Percentiles rank a stretch among this genome's conserved stretches.
These are phyloP conservation scores for Mycena belliarum DNA, from an alignment of 768 basidiomycete genomes.

Conservation along the genomic window DNA sequence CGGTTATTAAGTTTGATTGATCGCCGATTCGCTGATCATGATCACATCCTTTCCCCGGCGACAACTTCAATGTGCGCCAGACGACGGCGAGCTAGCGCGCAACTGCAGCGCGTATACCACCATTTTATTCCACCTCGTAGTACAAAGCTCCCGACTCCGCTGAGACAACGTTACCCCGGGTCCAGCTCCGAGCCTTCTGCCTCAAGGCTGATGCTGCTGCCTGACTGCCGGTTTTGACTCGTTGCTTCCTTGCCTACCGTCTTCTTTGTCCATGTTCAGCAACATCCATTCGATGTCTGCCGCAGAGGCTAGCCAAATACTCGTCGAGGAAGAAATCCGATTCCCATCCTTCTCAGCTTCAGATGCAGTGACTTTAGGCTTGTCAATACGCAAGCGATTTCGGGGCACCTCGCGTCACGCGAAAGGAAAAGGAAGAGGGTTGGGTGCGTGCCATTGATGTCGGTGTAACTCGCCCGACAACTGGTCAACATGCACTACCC, in stretches of 20 bases:
- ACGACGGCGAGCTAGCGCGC: too few relatives aligned
- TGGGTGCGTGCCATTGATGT: too few relatives aligned
- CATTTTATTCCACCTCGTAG: too few relatives aligned
- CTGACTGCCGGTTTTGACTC: not conserved
- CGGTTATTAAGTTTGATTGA: too few relatives aligned
- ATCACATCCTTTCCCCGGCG: too few relatives aligned
- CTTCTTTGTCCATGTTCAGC: slow-evolving; percentile 3
- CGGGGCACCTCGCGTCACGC: slow-evolving; percentile 67
- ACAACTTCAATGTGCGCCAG: too few relatives aligned
- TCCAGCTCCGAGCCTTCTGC: not conserved
- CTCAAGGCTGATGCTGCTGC: slow-evolving; percentile 6
- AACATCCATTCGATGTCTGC: slow-evolving; percentile 11
- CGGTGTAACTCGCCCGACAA: too few relatives aligned
- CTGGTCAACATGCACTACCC: too few relatives aligned
- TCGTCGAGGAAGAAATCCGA: slow-evolving; percentile 70
- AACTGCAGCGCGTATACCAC: too few relatives aligned
- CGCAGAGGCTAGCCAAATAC: slow-evolving; percentile 44
- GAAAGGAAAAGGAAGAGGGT: slow-evolving; percentile 82
- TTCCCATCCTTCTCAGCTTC: slow-evolving; percentile 68
- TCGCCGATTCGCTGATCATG: not conserved
- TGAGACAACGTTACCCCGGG: not conserved
- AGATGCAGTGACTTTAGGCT: slow-evolving; percentile 80
- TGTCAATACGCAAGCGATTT: slow-evolving; percentile 84
- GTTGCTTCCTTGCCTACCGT: not conserved
- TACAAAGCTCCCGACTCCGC: too few relatives aligned